Percentiles rank a stretch among this genome's conserved stretches.
phyloP scores from a whole-genome alignment of 2,329 filamentous ascomycete genomes.

The Neurospora sp. region DNA sequence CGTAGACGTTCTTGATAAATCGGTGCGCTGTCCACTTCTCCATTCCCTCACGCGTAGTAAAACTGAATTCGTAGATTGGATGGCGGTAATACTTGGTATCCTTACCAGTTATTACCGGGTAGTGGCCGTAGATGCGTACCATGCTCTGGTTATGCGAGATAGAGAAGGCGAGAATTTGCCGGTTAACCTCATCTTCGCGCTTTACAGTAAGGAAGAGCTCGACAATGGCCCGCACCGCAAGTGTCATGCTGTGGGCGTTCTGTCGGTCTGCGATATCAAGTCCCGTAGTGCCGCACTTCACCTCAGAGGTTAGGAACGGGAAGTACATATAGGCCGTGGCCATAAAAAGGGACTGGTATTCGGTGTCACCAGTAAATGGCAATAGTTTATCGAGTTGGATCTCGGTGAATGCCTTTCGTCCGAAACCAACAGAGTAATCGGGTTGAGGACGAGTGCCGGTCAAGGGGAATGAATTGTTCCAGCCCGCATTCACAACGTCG shows the following conservation, averaged over 20 bases:
- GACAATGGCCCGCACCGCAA: conserved; percentile 28
- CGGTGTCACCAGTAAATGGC: conserved; percentile 26
- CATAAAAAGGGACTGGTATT: conserved; percentile 32
- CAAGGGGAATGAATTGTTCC: conserved; percentile 1
- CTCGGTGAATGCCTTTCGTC: conserved; percentile 29
- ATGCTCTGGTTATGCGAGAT: conserved; percentile 25
- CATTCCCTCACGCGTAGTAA: no score
- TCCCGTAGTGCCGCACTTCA: conserved; percentile 21
- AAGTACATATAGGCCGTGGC: conserved; percentile 38
- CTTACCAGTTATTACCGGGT: conserved; percentile 24
- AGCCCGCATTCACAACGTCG: neutral
- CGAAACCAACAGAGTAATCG: conserved; percentile 34
- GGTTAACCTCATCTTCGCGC: neutral
- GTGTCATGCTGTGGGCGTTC: conserved; percentile 31
- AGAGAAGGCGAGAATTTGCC: conserved; percentile 27
- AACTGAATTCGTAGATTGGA: no score
- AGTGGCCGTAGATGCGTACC: conserved; percentile 29
- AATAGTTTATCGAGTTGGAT: conserved; percentile 31
- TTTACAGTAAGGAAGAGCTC: conserved; percentile 28
- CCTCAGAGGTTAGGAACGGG: conserved; percentile 38
- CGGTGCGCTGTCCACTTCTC: conserved; percentile 4
- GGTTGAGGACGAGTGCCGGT: conserved; percentile 17
- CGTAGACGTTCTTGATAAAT: neutral
- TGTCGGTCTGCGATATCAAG: conserved; percentile 25
- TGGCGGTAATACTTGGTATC: conserved; percentile 5